Conservation (phyloP, 2,329 filamentous ascomycete species). For the Chaetomiaceae sp. region DNA sequence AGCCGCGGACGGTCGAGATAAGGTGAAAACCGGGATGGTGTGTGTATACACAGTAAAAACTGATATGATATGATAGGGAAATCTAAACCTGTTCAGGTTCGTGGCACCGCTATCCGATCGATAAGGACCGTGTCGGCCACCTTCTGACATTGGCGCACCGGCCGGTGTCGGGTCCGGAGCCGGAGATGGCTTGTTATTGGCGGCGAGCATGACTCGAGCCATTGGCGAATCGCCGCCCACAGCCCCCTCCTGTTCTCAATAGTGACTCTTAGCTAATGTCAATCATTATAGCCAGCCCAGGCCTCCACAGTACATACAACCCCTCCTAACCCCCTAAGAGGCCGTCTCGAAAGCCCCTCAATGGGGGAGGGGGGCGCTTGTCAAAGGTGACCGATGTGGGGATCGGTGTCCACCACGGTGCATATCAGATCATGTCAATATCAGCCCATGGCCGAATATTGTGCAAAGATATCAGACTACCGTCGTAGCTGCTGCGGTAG, state of each 20-base stretch:
- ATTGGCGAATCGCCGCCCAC: slow-evolving; percentile 9
- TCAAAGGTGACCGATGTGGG: neutral
- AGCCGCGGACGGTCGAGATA: neutral
- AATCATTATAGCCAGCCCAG: neutral
- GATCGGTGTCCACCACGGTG: neutral
- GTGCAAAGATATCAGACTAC: neutral
- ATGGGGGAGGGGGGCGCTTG: neutral
- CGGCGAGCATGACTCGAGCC: neutral
- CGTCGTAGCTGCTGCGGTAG: too few species aligned
- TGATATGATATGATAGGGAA: neutral
- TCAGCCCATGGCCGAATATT: slow-evolving; percentile 10
- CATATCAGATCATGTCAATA: slow-evolving; percentile 13
- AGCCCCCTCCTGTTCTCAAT: neutral
- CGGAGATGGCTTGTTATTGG: neutral
- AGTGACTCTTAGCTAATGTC: neutral
- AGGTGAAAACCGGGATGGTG: neutral
- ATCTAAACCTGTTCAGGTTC: neutral
- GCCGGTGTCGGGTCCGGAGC: slow-evolving; percentile 1
- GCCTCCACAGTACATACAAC: neutral
- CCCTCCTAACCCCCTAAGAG: neutral
- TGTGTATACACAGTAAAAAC: too few species aligned
- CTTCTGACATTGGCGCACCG: neutral
- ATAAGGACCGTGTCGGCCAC: slow-evolving; percentile 12
- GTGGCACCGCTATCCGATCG: slow-evolving; percentile 4
- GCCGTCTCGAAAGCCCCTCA: neutral